Base-by-base conservation (phyloP, 2,329 filamentous ascomycete genomes). In the Alternaria incomplexa region DNA sequence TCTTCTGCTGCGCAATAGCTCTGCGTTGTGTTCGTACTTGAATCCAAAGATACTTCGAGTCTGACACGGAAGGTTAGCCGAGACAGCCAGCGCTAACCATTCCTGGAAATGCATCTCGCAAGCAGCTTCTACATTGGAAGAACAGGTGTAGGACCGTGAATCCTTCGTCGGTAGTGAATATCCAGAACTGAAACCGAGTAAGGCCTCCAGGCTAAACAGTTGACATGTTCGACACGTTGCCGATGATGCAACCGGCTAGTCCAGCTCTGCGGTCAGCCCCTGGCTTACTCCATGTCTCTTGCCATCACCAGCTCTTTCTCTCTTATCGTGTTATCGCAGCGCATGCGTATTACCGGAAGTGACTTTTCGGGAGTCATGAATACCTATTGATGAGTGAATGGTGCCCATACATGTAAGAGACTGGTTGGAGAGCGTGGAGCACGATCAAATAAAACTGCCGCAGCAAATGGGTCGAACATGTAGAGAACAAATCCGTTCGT, bases 51-150 rank as follows among this genome's bases (percentile, higher is more conserved):
- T 6, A 30, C 23, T 7, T 23, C 12, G 8, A 22, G 17, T 56
- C 44, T 6, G 20, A 10, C 7, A 8, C 22, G 51, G 57, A 56
- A 60, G 52, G 44, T 56, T 44, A 43, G 51, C 58, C 58, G 58
- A 60, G 30, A 30, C 48, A 15, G 15, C 30, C 20, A 11, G 32
- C 57, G 50, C 57, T 60, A 56, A 40, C 57, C 23, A n/a, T 46
- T 48, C 36, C n/a, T 2, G 51, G 57, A 32, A 22, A 15, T 25
- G 20, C 17, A n/a, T 40, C 12, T 51, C 28, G 28, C 22, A 7
- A 30, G 17, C 17, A 32, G 17, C 22, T 5, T 23, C 28, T 28
- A 22, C 26, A 8, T 17, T 51, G 17, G 17, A 20, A 51, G 47
- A 51, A 30, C 11, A 32, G 7, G 26, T 20, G 30, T 22, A 32